A percentile compares a stretch with the other conserved stretches of the same genome.
phyloP scores from a whole-genome alignment of 2,329 filamentous ascomycete genomes.

The Chaetomiaceae sp. region DNA sequence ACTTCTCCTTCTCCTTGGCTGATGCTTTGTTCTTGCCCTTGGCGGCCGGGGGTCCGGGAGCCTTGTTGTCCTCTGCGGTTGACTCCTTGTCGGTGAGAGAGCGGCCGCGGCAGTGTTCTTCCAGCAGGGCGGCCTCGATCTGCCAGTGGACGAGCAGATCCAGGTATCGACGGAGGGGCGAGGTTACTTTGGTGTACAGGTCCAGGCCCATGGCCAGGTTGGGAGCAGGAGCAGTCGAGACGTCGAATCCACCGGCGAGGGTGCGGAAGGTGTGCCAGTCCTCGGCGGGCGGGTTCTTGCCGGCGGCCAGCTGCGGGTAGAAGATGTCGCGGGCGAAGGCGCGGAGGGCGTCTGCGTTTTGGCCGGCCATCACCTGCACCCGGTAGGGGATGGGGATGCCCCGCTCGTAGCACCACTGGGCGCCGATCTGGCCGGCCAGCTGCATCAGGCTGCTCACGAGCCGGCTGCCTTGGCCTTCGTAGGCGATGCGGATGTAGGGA shows the following conservation, averaged over 20 bases:
- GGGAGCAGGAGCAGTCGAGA: constrained; percentile 49
- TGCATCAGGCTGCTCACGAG: constrained; percentile 53
- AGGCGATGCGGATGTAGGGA: constrained; percentile 46
- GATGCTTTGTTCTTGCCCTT: neutral
- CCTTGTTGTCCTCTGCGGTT: neutral
- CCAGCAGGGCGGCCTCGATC: constrained; percentile 53
- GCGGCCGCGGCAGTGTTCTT: constrained; percentile 37
- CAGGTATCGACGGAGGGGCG: constrained; percentile 59
- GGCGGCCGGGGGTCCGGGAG: neutral
- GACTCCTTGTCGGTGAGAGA: constrained; percentile 29
- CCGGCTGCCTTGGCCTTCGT: constrained; percentile 31
- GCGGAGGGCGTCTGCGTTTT: constrained; percentile 36
- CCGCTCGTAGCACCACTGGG: constrained; percentile 55
- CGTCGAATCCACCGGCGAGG: constrained; percentile 48
- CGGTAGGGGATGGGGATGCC: constrained; percentile 58
- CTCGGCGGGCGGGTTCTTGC: constrained; percentile 31
- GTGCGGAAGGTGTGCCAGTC: constrained; percentile 32
- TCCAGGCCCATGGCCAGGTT: constrained; percentile 56
- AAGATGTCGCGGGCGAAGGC: constrained; percentile 37
- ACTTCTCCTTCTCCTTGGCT: neutral
- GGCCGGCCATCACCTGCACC: constrained; percentile 40
- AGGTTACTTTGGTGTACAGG: constrained; percentile 61
- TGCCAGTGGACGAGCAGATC: constrained; percentile 65
- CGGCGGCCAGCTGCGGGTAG: constrained; percentile 37
- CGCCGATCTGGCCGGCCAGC: constrained; percentile 57